Evolutionary conservation across 371 early-diverging fungal genomes (phyloP).

Genomic region (Zopfochytrium polystomum): DNA sequence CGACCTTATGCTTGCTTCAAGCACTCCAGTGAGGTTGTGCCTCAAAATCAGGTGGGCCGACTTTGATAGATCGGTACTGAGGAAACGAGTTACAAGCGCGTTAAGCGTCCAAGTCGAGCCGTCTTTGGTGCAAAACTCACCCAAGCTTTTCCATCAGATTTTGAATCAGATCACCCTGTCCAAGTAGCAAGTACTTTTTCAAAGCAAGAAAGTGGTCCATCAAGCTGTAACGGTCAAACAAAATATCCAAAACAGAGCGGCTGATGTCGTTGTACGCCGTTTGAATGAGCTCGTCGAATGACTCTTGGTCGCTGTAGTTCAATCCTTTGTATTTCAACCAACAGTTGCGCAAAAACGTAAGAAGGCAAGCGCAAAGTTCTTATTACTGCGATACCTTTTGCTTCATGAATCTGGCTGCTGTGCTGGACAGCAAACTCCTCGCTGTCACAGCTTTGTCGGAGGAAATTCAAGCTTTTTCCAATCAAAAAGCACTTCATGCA

Average conservation of each 20-base stretch:
- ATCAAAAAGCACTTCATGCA: conserved; percentile 73
- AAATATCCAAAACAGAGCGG: conserved; percentile 63
- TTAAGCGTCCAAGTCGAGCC: conserved; percentile 3
- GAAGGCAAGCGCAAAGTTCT: conserved; percentile 3
- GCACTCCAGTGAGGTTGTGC: conserved; percentile 80
- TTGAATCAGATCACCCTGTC: conserved; percentile 94
- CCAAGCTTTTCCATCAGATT: conserved; percentile 80
- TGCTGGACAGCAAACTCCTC: conserved; percentile 29
- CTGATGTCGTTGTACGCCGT: conserved; percentile 69
- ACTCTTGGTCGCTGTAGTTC: conserved; percentile 68
- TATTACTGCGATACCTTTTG: conserved; percentile 7
- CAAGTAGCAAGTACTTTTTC: conserved; percentile 85
- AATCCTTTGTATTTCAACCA: too few species aligned
- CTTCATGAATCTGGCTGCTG: too few species aligned
- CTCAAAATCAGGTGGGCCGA: conserved; percentile 75
- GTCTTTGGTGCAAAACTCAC: too few species aligned
- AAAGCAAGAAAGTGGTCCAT: conserved; percentile 82
- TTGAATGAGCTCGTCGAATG: conserved; percentile 73
- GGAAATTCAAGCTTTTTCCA: conserved; percentile 91
- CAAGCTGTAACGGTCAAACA: conserved; percentile 73
- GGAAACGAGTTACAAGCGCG: neutral
- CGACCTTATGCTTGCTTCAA: conserved; percentile 83
- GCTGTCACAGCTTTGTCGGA: conserved; percentile 82
- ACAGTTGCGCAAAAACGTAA: too few species aligned
- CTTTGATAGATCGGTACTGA: conserved; percentile 59